Evolutionary conservation across 371 early-diverging fungal species (phyloP).

Genomic region (Vittaforma corneae): DNA sequence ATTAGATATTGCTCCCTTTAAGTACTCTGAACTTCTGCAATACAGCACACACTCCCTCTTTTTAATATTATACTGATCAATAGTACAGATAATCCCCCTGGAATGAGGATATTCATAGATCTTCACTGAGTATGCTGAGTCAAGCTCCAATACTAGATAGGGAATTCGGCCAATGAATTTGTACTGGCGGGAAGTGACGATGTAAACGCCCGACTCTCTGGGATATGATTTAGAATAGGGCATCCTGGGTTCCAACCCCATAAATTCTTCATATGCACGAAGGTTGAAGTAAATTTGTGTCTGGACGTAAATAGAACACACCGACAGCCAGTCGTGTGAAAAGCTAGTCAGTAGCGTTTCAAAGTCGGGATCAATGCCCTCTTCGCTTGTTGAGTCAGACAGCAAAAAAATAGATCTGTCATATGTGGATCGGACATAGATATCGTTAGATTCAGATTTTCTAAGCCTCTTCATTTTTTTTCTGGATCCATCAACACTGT

Average conservation of each 20-base stretch:
- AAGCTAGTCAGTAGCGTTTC: neutral
- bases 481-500: neutral
- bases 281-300: constrained; percentile 11
- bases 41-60: too few species aligned
- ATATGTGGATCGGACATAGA: too few species aligned
- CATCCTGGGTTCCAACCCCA: neutral
- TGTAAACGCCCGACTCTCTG: constrained; percentile 8
- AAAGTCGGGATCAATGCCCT: neutral
- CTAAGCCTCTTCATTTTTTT: neutral
- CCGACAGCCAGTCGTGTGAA: neutral
- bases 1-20: too few species aligned
- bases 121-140: neutral
- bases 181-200: neutral
- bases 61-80: constrained; percentile 4
- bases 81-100: constrained; percentile 7
- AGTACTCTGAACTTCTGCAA: too few species aligned
- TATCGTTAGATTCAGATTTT: too few species aligned
- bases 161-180: constrained; percentile 8
- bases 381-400: neutral
- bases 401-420: neutral
- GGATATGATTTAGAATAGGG: neutral
- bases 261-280: constrained; percentile 4
- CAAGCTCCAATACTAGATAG: neutral
- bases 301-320: neutral
- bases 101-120: constrained; percentile 5